A percentile compares a stretch with the other conserved stretches of the same genome.
Conservation (phyloP, 495 filamentous ascomycete genomes). For the Lasiosphaeriaceae sp. region DNA sequence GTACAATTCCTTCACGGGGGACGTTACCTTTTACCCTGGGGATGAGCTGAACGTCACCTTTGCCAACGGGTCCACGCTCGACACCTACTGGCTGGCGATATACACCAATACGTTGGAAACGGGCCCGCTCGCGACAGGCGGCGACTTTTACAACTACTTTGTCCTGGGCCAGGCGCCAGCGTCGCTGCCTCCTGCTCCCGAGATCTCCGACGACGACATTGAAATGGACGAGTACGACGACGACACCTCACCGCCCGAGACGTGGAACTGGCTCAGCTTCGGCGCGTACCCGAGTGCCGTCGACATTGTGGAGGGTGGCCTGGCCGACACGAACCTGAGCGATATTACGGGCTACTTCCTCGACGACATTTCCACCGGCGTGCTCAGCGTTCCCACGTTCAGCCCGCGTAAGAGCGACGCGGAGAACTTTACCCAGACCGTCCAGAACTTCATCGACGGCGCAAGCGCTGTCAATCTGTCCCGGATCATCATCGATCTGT, state of each 20-base stretch:
- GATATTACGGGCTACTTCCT: constrained; percentile 43
- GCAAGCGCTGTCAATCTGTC: constrained; percentile 33
- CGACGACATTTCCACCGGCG: constrained; percentile 31
- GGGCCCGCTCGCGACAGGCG: constrained; percentile 43
- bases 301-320: constrained; percentile 31
- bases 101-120: constrained; percentile 32
- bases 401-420: constrained; percentile 27
- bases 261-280: not conserved
- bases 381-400: constrained; percentile 52
- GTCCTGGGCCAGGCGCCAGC: constrained; percentile 37
- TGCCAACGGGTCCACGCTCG: constrained; percentile 34
- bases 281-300: constrained; percentile 27
- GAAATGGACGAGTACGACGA: no score
- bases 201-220: not conserved
- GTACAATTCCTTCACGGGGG: constrained; percentile 34
- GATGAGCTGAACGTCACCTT: constrained; percentile 37
- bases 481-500: constrained; percentile 50
- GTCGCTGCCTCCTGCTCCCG: constrained; percentile 13
- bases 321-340: constrained; percentile 30
- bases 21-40: constrained; percentile 45
- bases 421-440: constrained; percentile 32
- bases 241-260: no score
- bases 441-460: constrained; percentile 39
- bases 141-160: constrained; percentile 50
- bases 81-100: constrained; percentile 32